Conservation (phyloP, 495 filamentous ascomycete species). For the Hyaloscypha variabilis region DNA sequence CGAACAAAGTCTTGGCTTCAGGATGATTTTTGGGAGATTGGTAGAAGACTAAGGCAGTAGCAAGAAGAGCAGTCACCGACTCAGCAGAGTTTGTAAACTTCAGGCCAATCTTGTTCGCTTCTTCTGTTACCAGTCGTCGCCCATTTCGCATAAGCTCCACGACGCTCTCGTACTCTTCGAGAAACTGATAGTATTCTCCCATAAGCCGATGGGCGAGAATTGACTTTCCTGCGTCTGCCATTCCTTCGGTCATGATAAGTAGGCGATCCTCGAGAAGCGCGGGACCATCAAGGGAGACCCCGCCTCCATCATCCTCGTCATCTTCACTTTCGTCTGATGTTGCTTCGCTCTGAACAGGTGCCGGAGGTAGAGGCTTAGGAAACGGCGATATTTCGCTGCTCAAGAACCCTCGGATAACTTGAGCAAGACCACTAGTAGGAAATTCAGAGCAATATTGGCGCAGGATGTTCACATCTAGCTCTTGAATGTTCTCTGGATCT, state of each 20-base stretch:
- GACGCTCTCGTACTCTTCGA: constrained; percentile 86
- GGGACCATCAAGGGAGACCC: constrained; percentile 49
- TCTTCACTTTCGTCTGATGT: constrained; percentile 37
- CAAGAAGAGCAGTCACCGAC: constrained; percentile 73
- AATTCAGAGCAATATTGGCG: constrained; percentile 83
- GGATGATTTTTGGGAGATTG: constrained; percentile 87
- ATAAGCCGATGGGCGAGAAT: constrained; percentile 82
- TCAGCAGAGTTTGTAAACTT: constrained; percentile 68
- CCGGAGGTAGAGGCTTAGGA: constrained; percentile 40
- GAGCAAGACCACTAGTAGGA: constrained; percentile 77
- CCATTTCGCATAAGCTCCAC: constrained; percentile 79
- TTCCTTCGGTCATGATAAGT: constrained; percentile 80
- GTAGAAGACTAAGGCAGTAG: constrained; percentile 81
- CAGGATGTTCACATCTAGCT: constrained; percentile 75
- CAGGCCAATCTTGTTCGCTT: constrained; percentile 67
- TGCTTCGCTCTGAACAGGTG: constrained; percentile 23
- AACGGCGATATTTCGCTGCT: constrained; percentile 86
- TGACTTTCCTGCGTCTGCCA: constrained; percentile 70
- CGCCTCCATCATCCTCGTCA: constrained; percentile 54
- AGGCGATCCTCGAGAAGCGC: constrained; percentile 72
- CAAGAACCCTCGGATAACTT: constrained; percentile 79
- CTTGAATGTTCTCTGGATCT: constrained; percentile 68
- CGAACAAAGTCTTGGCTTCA: constrained; percentile 83
- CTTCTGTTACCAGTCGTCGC: constrained; percentile 55
- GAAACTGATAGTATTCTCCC: constrained; percentile 78